Evolutionary conservation across 768 basidiomycete species (phyloP).

Genomic region (Mycena vulgaris): DNA sequence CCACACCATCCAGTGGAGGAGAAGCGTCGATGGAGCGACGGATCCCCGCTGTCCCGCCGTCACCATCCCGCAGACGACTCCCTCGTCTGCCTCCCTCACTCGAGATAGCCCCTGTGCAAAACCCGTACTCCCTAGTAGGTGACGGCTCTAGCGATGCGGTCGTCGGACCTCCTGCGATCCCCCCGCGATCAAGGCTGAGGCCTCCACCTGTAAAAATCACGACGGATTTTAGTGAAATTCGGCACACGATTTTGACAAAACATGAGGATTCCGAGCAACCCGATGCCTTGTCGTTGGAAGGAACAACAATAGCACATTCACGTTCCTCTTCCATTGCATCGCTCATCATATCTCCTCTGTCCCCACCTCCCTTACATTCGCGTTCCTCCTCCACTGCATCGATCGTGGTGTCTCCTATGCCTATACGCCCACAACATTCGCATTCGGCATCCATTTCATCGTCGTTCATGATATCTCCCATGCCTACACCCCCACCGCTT

Average conservation of each 20-base stretch:
- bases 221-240: background rate
- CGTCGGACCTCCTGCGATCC: constrained; percentile 20
- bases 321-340: constrained; percentile 20
- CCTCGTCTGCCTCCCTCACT: background rate
- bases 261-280: background rate
- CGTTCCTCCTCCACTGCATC: constrained; percentile 16
- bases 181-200: constrained; percentile 34
- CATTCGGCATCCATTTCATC: constrained; percentile 10
- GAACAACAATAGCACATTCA: constrained; percentile 8
- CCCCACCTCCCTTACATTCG: background rate
- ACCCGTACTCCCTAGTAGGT: background rate
- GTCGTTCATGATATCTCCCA: constrained; percentile 19
- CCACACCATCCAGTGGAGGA: background rate
- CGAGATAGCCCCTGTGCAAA: constrained; percentile 13
- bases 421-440: constrained; percentile 17
- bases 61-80: constrained; percentile 10
- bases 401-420: constrained; percentile 16
- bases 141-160: background rate
- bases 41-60: background rate
- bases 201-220: constrained; percentile 37
- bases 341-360: constrained; percentile 26
- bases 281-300: background rate
- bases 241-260: background rate
- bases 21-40: background rate
- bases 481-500: constrained; percentile 19